phyloP scores from a whole-genome alignment of 1,284 basidiomycete species.

The Ceratobasidium sp. region DNA sequence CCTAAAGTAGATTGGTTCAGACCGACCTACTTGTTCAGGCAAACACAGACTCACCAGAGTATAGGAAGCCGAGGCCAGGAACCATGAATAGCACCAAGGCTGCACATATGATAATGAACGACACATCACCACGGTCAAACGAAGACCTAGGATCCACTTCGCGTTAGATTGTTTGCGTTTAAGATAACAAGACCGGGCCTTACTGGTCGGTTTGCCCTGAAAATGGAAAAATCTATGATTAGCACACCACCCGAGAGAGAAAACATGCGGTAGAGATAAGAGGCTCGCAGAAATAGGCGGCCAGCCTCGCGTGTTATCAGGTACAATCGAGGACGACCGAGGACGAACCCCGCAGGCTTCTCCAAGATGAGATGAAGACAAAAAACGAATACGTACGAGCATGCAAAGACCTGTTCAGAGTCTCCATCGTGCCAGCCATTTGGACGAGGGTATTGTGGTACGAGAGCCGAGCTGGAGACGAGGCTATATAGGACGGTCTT shows the following conservation, averaged over 20 bases:
- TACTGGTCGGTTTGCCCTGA: conserved; percentile 29
- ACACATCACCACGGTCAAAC: conserved; percentile 67
- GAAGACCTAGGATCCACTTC: conserved; percentile 32
- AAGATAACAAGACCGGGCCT: background rate
- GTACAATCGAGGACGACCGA: background rate
- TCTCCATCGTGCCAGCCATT: conserved; percentile 31
- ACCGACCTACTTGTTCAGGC: conserved; percentile 53
- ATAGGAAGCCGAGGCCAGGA: conserved; percentile 82
- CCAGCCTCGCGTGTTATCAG: background rate
- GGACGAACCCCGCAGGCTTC: conserved; percentile 19
- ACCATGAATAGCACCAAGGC: conserved; percentile 76
- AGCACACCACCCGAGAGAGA: background rate
- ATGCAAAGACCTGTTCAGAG: conserved; percentile 33
- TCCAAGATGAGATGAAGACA: background rate
- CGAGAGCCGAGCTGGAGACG: background rate
- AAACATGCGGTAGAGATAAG: background rate
- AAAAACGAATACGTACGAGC: background rate
- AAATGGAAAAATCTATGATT: background rate
- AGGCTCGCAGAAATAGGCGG: background rate
- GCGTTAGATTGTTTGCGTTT: background rate
- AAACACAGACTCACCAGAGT: conserved; percentile 76
- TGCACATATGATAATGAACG: conserved; percentile 79
- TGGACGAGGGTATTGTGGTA: conserved; percentile 14
- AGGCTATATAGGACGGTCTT: conserved; percentile 27
- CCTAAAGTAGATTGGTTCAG: conserved; percentile 54